Evolutionary conservation across 2,329 filamentous ascomycete species (phyloP).

Genomic region (Aspergillus sp.): DNA sequence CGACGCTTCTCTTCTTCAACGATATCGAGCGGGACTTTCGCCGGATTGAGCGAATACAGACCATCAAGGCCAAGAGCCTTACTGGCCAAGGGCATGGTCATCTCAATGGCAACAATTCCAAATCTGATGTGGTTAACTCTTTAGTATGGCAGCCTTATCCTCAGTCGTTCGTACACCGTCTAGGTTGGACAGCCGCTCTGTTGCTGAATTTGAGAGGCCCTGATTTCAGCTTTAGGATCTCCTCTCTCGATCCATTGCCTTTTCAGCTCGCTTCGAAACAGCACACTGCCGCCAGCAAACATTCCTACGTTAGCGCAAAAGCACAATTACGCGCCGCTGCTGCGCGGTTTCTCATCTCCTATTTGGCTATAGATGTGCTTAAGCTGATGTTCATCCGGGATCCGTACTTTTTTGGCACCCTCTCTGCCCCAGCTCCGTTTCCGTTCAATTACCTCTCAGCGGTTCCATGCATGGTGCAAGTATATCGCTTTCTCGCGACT

Average conservation of each 20-base stretch:
- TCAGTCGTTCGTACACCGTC: constrained; percentile 53
- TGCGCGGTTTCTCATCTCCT: constrained; percentile 58
- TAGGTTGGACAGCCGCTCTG: constrained; percentile 63
- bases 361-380: constrained; percentile 71
- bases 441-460: constrained; percentile 47
- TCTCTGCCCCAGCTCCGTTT: constrained; percentile 51
- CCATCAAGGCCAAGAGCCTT: not conserved
- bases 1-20: constrained; percentile 58
- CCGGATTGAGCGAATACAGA: constrained; percentile 55
- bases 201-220: constrained; percentile 63
- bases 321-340: constrained; percentile 55
- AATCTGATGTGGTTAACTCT: constrained; percentile 16
- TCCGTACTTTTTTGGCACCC: constrained; percentile 71
- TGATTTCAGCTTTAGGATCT: constrained; percentile 63
- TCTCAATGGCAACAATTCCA: not conserved
- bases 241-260: constrained; percentile 47
- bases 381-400: constrained; percentile 74
- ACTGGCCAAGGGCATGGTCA: not conserved
- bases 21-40: constrained; percentile 60
- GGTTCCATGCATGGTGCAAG: constrained; percentile 51
- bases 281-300: not conserved
- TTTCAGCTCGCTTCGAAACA: constrained; percentile 26
- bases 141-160: constrained; percentile 62
- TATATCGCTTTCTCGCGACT: constrained; percentile 62
- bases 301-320: constrained; percentile 43